phyloP scores from a whole-genome alignment of 2,329 filamentous ascomycete genomes.

The Mollisia scopiformis region DNA sequence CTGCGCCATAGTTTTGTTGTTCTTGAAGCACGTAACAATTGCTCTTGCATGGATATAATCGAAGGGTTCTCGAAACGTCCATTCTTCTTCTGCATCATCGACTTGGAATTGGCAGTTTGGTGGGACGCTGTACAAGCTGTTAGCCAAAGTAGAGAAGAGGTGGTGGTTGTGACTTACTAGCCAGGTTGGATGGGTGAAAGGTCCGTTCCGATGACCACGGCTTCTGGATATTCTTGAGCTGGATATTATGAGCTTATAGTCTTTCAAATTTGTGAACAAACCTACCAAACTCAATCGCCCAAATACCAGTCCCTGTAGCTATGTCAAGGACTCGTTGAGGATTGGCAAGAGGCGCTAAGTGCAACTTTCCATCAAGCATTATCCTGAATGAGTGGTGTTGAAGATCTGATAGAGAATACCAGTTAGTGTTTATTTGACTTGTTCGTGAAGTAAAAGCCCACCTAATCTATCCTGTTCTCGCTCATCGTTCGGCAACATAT shows the following conservation, averaged over 20 bases:
- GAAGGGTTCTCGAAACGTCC: slow-evolving; percentile 51
- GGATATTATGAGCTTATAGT: background rate
- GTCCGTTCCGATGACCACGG: slow-evolving; percentile 31
- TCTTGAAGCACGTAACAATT: slow-evolving; percentile 56
- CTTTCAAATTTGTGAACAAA: background rate
- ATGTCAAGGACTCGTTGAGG: slow-evolving; percentile 41
- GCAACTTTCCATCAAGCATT: slow-evolving; percentile 22
- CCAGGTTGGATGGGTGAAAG: slow-evolving; percentile 31
- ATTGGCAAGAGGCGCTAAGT: slow-evolving; percentile 28
- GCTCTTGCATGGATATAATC: slow-evolving; percentile 62
- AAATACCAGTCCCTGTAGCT: slow-evolving; percentile 45
- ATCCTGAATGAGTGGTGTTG: slow-evolving; percentile 28
- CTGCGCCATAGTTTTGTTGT: slow-evolving; percentile 47
- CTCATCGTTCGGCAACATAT: slow-evolving; percentile 23
- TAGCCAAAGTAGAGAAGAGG: background rate
- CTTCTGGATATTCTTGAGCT: slow-evolving; percentile 27
- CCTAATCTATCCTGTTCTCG: slow-evolving; percentile 20
- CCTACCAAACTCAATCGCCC: slow-evolving; percentile 42
- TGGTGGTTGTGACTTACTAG: slow-evolving; percentile 15
- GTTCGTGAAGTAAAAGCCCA: background rate
- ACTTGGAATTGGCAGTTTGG: slow-evolving; percentile 36
- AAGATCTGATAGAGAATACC: slow-evolving; percentile 21
- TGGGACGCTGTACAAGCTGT: slow-evolving; percentile 37
- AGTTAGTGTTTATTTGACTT: background rate
- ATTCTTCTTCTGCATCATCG: slow-evolving; percentile 41